Evolutionary conservation across 257 asterid genomes (phyloP).

Genomic region (Cruciata laevipes): DNA sequence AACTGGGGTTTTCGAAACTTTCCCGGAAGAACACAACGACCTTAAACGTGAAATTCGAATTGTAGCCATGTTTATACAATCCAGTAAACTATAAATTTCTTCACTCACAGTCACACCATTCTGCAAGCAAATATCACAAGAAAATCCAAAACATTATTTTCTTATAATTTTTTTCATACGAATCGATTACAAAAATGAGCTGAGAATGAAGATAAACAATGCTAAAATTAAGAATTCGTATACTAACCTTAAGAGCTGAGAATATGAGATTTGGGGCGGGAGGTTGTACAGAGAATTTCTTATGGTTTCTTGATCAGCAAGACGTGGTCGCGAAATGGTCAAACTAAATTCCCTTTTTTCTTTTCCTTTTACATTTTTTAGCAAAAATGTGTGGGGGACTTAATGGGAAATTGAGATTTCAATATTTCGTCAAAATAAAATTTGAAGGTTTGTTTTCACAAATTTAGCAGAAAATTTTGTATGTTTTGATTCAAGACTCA

Average conservation of each 20-base stretch:
- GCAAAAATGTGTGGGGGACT: too few relatives aligned
- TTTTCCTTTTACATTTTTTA: not conserved
- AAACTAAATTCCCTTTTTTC: not conserved
- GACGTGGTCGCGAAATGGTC: not conserved
- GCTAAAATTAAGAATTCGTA: not conserved
- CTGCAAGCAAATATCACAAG: slow-evolving; percentile 6
- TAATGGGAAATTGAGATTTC: too few relatives aligned
- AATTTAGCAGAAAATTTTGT: too few relatives aligned
- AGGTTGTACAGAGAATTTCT: not conserved
- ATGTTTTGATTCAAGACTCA: too few relatives aligned
- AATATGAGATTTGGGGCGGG: not conserved
- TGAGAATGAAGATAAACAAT: not conserved
- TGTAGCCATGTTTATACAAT: slow-evolving; percentile 18
- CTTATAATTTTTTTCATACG: too few relatives aligned
- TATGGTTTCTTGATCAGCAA: not conserved
- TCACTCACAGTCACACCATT: not conserved
- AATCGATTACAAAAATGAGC: too few relatives aligned
- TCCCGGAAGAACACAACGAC: slow-evolving; percentile 15
- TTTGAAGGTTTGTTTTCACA: too few relatives aligned
- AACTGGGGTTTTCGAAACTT: slow-evolving; percentile 8
- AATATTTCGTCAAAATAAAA: too few relatives aligned
- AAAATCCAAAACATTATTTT: not conserved
- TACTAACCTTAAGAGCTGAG: not conserved
- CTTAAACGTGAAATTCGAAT: slow-evolving; percentile 16
- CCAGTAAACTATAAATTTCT: not conserved